Evolutionary conservation across 1,139 yeast genomes (phyloP), one percentile per base, ranked within the genome.

Genomic region (Lodderomyces pseudojiufengensis): DNA sequence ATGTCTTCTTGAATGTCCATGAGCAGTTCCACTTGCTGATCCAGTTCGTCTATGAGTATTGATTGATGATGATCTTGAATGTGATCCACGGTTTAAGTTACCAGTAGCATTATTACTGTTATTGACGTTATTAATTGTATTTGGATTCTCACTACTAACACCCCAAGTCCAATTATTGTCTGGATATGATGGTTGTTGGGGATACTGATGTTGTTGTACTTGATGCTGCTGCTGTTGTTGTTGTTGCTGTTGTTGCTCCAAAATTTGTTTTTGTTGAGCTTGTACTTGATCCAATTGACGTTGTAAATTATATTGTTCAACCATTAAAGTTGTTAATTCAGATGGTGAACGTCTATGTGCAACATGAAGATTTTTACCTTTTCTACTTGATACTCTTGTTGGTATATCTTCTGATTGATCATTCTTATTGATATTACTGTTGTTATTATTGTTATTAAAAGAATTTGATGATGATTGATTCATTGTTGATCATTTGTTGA

Each of bases 261-360:
- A 59, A 41, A 88, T 75, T 53, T 86, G 95, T 57, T 87, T 92
- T 55, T 85, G 96, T 56, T 90, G 96, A 12, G 85, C 90, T 56
- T 88, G 95, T 3, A 86, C 95, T 47, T 80, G 74, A 52, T 90
- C 97, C 63, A 88, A 71, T 57, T 90, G 97, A 50, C 94, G 87
- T 59, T 90, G 97, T 42, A 92, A 73, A 45, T 92, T 88, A 59
- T 90, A 79, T 56, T 88, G 97, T 59, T 88, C 96, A 50, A 85
- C 80, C 95, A 92, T 90, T 46, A 92, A 69, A 40, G 85, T 85
- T n/a, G 97, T 90, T 57, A 92, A 72, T 58, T 92, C 98, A 48
- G 92, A 80, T 16, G 97, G 97, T 4, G 97, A 84, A 43, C 96
- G 75, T 53, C 97, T 76, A 55, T 90, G 97, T 18, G 97, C 97